phyloP scores from a whole-genome alignment of 2,329 filamentous ascomycete genomes.

The Alternaria dauci region DNA sequence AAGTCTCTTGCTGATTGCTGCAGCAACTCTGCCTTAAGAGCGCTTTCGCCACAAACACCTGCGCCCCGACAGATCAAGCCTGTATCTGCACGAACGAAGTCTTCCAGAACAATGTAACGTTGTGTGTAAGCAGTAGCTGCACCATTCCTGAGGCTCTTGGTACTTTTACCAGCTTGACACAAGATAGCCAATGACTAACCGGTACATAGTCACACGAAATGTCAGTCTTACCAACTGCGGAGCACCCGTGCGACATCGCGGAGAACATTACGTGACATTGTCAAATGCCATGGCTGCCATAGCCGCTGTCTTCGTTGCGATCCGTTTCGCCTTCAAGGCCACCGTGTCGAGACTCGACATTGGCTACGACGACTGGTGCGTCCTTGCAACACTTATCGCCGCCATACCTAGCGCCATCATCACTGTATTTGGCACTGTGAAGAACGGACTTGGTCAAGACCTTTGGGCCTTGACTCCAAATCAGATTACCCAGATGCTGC shows the following conservation, averaged over 20 bases:
- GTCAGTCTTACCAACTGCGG: conserved; percentile 52
- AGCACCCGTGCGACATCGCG: conserved; percentile 50
- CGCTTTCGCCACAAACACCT: conserved; percentile 27
- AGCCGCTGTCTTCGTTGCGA: conserved; percentile 44
- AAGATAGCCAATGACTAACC: background rate
- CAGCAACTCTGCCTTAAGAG: conserved; percentile 21
- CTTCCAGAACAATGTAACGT: conserved; percentile 31
- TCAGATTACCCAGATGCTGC: conserved; percentile 56
- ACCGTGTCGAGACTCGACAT: conserved; percentile 45
- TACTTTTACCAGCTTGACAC: conserved; percentile 10
- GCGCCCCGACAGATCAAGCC: conserved; percentile 26
- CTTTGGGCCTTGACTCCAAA: conserved; percentile 59
- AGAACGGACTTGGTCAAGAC: conserved; percentile 59
- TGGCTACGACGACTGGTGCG: conserved; percentile 52
- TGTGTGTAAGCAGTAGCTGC: conserved; percentile 29
- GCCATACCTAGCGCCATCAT: conserved; percentile 40
- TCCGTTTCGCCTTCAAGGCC: conserved; percentile 51
- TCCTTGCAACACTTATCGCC: conserved; percentile 33
- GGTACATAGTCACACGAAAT: conserved; percentile 51
- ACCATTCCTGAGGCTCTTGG: conserved; percentile 34
- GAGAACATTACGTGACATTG: conserved; percentile 42
- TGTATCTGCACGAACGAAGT: conserved; percentile 35
- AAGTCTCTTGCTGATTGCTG: background rate
- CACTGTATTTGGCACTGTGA: conserved; percentile 33
- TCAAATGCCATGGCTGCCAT: conserved; percentile 48